phyloP scores from a whole-genome alignment of 2,329 filamentous ascomycete species.

The Trematosphaeria pertusa region DNA sequence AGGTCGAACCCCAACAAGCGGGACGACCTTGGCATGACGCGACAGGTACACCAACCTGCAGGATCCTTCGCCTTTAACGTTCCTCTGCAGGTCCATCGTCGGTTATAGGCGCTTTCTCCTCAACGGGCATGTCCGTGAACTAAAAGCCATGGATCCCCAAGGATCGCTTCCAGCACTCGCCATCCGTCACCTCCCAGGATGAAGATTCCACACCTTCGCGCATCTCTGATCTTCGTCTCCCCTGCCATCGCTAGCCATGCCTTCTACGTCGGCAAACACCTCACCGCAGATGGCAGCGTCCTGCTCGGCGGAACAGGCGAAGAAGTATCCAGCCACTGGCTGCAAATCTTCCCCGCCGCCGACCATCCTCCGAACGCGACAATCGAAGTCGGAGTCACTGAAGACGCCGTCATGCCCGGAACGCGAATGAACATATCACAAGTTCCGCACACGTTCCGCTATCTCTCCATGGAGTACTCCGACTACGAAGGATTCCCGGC shows the following conservation, averaged over 20 bases:
- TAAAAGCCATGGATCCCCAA: neutral
- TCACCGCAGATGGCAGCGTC: slow-evolving; percentile 53
- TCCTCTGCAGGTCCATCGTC: neutral
- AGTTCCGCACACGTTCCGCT: slow-evolving; percentile 42
- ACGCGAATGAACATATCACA: slow-evolving; percentile 43
- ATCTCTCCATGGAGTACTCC: slow-evolving; percentile 48
- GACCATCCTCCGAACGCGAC: slow-evolving; percentile 52
- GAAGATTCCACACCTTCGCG: neutral
- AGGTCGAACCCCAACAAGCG: no score
- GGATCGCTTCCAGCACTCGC: neutral
- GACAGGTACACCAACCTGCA: no score
- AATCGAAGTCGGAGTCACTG: slow-evolving; percentile 52
- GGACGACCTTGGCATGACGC: no score
- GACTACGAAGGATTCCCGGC: slow-evolving; percentile 54
- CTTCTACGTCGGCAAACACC: slow-evolving; percentile 57
- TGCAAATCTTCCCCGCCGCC: slow-evolving; percentile 53
- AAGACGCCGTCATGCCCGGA: slow-evolving; percentile 48
- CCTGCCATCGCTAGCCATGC: slow-evolving; percentile 52
- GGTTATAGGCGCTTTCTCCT: neutral
- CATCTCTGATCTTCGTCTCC: slow-evolving; percentile 13
- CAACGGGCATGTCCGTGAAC: neutral
- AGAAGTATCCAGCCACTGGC: slow-evolving; percentile 57
- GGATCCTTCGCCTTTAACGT: no score
- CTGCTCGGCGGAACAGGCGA: slow-evolving; percentile 57
- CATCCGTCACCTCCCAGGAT: neutral